Evolutionary conservation across 768 basidiomycete genomes (phyloP), one percentile per base, ranked within the genome.

Genomic region (Leccinellum luteum): DNA sequence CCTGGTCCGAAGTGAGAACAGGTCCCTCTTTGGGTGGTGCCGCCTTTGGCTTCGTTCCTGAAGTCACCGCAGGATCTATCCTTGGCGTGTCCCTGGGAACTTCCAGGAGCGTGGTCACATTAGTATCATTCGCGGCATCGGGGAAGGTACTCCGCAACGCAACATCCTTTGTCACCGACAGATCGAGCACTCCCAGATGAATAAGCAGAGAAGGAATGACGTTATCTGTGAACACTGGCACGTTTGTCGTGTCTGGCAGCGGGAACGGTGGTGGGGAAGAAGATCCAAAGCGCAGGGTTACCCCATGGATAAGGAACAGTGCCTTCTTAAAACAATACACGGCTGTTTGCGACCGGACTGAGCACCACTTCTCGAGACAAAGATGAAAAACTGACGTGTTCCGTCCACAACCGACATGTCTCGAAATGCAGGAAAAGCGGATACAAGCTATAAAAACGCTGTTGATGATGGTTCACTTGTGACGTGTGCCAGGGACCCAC

Each of bases 241-340:
- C 72, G 54, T 75, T 73, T 25, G 71, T 71, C 3, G 85, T 87
- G 51, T 78, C 76, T 45, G 87, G 89, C 15, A 90, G 70, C 27
- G 85, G 84, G 64, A 91, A 85, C 13, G 83, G 78, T 19, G 80
- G 70, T 3, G 81, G 76, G 12, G 79, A 72, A 45, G 75, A 67
- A 7, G 81, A 73, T 50, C 82, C 81, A 74, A 94, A 94, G 47
- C 90, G 85, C 45, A 86, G 69, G 25, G 71, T 74, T 51, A 94
- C 73, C 25, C 84, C 85, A 60, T 90, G 84, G 52, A 93, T 76
- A 52, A 94, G 80, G 72, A 92, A 92, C 31, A 96, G 76, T 2
- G 89, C 92, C 67, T 94, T 96, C 73, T 93, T 94, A 80, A 93
- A 92, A 67, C 90, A 84, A 73, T 92, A 94, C 23, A 93, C 78